These are phyloP conservation scores for Nigrograna mackinnonii DNA, from an alignment of 2,329 filamentous ascomycete genomes.

Conservation along the genomic window DNA sequence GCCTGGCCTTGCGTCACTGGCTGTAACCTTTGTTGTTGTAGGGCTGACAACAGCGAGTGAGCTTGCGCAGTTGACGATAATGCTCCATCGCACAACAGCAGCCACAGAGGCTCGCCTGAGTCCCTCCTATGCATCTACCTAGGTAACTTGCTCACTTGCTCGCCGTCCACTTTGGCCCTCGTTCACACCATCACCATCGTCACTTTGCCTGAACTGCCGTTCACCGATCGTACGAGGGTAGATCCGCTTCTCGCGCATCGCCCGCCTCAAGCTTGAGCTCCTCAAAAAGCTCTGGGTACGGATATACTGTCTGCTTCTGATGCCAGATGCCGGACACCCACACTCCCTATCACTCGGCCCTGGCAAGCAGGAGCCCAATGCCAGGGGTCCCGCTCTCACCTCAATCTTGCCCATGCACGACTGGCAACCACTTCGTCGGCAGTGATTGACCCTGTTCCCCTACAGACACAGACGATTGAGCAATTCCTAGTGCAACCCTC, in stretches of 20 bases:
- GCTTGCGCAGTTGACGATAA: slow-evolving; percentile 1
- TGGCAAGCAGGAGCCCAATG: too few relatives aligned
- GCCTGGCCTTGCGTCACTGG: slow-evolving; percentile 12
- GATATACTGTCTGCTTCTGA: neutral
- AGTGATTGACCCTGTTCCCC: slow-evolving; percentile 1
- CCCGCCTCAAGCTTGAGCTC: neutral
- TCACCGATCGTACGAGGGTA: slow-evolving; percentile 8
- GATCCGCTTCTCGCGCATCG: slow-evolving; percentile 3
- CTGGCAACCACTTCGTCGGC: too few relatives aligned
- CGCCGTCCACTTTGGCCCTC: neutral
- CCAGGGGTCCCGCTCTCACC: neutral
- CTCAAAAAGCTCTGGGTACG: neutral
- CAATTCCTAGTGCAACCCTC: too few relatives aligned
- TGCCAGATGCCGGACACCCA: too few relatives aligned
- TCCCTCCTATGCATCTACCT: slow-evolving; percentile 17
- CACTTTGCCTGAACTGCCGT: slow-evolving; percentile 8
- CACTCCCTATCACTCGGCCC: too few relatives aligned
- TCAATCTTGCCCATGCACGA: too few relatives aligned
- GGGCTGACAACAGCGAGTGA: slow-evolving; percentile 15
- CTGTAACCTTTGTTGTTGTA: too few relatives aligned
- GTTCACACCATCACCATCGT: slow-evolving; percentile 1
- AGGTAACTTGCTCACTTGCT: too few relatives aligned
- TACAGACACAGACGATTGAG: too few relatives aligned
- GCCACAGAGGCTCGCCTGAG: slow-evolving; percentile 16
- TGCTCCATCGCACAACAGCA: slow-evolving; percentile 7